Evolutionary conservation across 768 basidiomycete species (phyloP).

Genomic region (Trametes elegans): DNA sequence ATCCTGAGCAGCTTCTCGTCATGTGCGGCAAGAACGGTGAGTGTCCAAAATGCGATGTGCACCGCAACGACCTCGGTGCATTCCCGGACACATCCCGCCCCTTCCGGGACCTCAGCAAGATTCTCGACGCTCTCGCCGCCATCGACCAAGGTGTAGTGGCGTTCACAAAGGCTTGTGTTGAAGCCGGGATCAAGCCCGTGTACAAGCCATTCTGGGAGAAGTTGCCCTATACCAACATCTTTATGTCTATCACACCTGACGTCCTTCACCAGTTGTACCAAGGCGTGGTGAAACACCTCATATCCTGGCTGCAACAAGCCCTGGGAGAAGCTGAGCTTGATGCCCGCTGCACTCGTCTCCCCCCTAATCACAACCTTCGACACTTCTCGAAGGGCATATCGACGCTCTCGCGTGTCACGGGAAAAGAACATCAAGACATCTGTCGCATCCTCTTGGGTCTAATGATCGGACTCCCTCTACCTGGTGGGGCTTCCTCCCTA

Average conservation of each 20-base stretch:
- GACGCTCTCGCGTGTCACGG: constrained; percentile 29
- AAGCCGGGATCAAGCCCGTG: constrained; percentile 5
- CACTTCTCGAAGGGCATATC: constrained; percentile 35
- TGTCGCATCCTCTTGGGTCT: constrained; percentile 5
- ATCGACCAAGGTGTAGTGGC: neutral
- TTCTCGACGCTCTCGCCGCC: neutral
- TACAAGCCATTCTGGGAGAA: constrained; percentile 2
- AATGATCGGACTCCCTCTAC: constrained; percentile 8
- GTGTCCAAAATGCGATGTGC: constrained; percentile 10
- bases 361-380: constrained; percentile 33
- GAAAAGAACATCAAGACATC: constrained; percentile 35
- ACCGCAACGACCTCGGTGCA: neutral
- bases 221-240: constrained; percentile 7
- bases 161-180: constrained; percentile 26
- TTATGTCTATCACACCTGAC: constrained; percentile 15
- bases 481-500: neutral
- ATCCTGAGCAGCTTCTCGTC: constrained; percentile 24
- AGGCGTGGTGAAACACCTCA: constrained; percentile 29
- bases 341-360: constrained; percentile 22
- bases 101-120: neutral
- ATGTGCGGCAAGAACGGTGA: constrained; percentile 14
- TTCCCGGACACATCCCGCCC: neutral
- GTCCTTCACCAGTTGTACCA: constrained; percentile 26
- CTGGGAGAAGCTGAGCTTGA: constrained; percentile 15
- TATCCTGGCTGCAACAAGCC: neutral